A percentile compares a stretch with the other conserved stretches of the same genome.
These are phyloP conservation scores for Hypomontagnella monticulosa DNA, from an alignment of 495 filamentous ascomycete genomes.

Conservation along the genomic window DNA sequence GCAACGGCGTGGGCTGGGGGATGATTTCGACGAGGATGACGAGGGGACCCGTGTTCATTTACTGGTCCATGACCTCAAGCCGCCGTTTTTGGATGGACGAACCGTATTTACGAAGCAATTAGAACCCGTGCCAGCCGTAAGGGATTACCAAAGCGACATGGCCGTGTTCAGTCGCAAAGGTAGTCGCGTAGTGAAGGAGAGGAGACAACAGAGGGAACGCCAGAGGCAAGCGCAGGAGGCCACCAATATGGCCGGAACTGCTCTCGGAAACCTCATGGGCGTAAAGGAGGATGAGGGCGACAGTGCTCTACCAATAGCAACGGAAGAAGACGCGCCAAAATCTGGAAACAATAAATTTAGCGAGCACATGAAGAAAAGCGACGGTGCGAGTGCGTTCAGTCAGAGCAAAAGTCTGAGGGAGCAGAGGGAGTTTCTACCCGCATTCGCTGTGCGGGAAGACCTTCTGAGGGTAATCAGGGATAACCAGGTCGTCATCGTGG, in stretches of 20 bases:
- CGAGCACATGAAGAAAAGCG: slow-evolving; percentile 86
- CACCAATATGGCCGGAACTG: slow-evolving; percentile 91
- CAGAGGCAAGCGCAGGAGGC: slow-evolving; percentile 96
- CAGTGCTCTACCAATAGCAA: slow-evolving; percentile 78
- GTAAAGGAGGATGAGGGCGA: slow-evolving; percentile 95
- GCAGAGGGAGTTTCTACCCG: slow-evolving; percentile 92
- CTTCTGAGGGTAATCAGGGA: slow-evolving; percentile 93
- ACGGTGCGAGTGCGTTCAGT: slow-evolving; percentile 91
- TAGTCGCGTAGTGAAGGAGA: slow-evolving; percentile 90
- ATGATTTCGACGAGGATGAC: slow-evolving; percentile 89
- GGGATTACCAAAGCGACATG: slow-evolving; percentile 98
- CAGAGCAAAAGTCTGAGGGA: slow-evolving; percentile 90
- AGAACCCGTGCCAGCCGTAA: slow-evolving; percentile 91
- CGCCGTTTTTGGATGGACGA: slow-evolving; percentile 94
- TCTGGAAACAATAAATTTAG: slow-evolving; percentile 78
- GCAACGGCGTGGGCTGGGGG: slow-evolving; percentile 81
- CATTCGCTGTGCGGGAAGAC: slow-evolving; percentile 97
- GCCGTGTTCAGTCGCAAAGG: slow-evolving; percentile 97
- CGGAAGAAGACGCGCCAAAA: slow-evolving; percentile 69
- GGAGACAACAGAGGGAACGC: slow-evolving; percentile 89
- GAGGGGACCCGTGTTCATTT: slow-evolving; percentile 91
- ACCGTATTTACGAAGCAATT: slow-evolving; percentile 97
- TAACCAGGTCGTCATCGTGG: slow-evolving; percentile 96
- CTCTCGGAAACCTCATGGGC: slow-evolving; percentile 92
- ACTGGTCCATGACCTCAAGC: slow-evolving; percentile 91